Percentiles rank a stretch among this genome's conserved stretches.
phyloP scores from a whole-genome alignment of 176 grass and related monocot species.

The Oropetium thomaeum region DNA sequence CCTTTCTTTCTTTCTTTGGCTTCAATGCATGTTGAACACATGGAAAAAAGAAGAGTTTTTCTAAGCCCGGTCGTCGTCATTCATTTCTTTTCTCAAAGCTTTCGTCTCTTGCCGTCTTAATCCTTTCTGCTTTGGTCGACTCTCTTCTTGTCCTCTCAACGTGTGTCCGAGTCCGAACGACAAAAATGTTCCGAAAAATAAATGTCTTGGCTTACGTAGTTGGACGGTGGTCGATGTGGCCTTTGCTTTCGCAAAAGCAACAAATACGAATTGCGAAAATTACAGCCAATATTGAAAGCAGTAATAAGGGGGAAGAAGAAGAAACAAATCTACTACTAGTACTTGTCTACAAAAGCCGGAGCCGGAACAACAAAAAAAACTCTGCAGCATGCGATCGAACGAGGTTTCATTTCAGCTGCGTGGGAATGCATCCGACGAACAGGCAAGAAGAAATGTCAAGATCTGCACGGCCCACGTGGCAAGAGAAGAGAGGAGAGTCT shows the following conservation, averaged over 20 bases:
- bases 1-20: no score
- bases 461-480: constrained; percentile 17
- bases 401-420: no score
- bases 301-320: neutral
- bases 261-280: constrained; percentile 10
- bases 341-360: constrained; percentile 45
- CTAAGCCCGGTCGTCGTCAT: neutral
- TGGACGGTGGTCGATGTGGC: neutral
- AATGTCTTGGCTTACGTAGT: neutral
- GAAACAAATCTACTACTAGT: no score
- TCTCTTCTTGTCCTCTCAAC: neutral
- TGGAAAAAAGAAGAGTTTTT: neutral
- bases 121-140: neutral
- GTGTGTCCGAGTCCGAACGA: neutral
- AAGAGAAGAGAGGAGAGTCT: neutral
- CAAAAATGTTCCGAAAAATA: neutral
- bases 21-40: constrained; percentile 9
- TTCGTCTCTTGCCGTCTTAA: neutral
- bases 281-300: constrained; percentile 16
- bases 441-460: neutral
- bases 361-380: constrained; percentile 18
- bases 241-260: constrained; percentile 14
- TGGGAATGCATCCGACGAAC: constrained; percentile 28
- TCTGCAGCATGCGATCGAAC: neutral
- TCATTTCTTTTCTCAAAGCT: neutral